Conservation (phyloP, 2,329 filamentous ascomycete species). For the Meredithiella fracta region DNA sequence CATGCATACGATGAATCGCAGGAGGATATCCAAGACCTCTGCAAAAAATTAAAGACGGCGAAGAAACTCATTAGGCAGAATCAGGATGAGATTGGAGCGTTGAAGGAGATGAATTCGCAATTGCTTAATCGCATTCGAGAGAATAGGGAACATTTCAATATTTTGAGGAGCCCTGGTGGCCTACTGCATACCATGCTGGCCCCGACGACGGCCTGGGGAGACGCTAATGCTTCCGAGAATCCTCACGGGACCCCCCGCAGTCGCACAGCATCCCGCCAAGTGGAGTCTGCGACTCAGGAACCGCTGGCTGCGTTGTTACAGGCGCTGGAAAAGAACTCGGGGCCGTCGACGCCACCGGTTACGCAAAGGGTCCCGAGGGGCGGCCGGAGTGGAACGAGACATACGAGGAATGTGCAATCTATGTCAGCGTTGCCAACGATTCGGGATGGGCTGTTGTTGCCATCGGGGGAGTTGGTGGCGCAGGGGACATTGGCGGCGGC, state of each 20-base stretch:
- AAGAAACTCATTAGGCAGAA: conserved; percentile 66
- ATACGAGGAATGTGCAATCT: conserved; percentile 63
- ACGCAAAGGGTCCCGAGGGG: conserved; percentile 22
- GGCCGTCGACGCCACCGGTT: conserved; percentile 51
- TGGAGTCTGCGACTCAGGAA: conserved; percentile 30
- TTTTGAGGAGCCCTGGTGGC: conserved; percentile 58
- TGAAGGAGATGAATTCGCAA: conserved; percentile 62
- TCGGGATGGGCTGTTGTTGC: conserved; percentile 37
- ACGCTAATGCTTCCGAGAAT: conserved; percentile 26
- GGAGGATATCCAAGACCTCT: conserved; percentile 47
- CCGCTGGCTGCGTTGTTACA: conserved; percentile 67
- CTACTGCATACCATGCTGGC: conserved; percentile 44
- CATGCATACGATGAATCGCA: conserved; percentile 48
- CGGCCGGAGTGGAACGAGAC: conserved; percentile 29
- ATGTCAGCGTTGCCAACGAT: conserved; percentile 57
- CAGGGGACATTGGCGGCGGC: conserved; percentile 32
- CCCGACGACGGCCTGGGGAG: conserved; percentile 37
- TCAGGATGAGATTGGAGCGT: conserved; percentile 50
- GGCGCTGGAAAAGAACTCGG: conserved; percentile 55
- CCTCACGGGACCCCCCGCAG: too few relatives aligned
- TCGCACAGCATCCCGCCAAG: conserved; percentile 15
- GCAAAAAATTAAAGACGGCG: conserved; percentile 50
- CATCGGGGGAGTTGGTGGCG: conserved; percentile 45
- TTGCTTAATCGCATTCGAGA: conserved; percentile 73
- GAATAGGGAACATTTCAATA: conserved; percentile 73